These are phyloP conservation scores for Luzula sylvatica DNA, from an alignment of 176 grass and related monocot species.

Conservation along the genomic window DNA sequence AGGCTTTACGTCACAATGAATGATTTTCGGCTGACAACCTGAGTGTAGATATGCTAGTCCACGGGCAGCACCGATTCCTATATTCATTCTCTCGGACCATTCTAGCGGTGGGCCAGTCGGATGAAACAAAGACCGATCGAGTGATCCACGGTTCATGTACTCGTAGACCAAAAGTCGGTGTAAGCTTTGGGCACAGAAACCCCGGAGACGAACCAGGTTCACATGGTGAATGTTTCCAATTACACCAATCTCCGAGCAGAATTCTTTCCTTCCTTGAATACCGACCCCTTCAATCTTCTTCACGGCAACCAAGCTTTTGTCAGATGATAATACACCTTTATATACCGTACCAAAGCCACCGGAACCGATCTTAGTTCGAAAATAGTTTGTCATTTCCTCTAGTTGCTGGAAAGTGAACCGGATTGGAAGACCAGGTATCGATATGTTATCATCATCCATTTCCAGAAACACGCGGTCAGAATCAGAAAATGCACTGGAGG, in stretches of 20 bases:
- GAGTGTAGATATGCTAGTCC: conserved; percentile 43
- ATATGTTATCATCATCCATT: conserved; percentile 4
- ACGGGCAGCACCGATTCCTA: conserved; percentile 25
- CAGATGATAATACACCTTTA: conserved; percentile 20
- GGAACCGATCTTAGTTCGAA: conserved; percentile 19
- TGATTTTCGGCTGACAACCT: conserved; percentile 28
- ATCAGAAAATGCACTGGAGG: neutral
- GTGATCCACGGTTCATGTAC: conserved; percentile 46
- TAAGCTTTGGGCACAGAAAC: conserved; percentile 35
- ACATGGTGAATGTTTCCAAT: conserved; percentile 42
- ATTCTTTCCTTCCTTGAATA: conserved; percentile 31
- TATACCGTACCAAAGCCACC: conserved; percentile 38
- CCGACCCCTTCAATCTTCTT: conserved; percentile 25
- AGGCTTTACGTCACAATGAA: conserved; percentile 54
- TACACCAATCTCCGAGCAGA: conserved; percentile 18
- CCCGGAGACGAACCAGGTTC: conserved; percentile 42
- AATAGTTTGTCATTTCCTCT: conserved; percentile 24
- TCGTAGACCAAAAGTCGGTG: conserved; percentile 42
- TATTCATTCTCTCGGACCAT: conserved; percentile 28
- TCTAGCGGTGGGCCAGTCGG: conserved; percentile 1
- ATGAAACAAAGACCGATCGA: conserved; percentile 41
- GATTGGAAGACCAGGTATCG: conserved; percentile 23
- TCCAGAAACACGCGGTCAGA: conserved; percentile 1
- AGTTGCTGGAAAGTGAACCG: conserved; percentile 25
- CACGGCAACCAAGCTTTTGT: conserved; percentile 19